A percentile compares a stretch with the other conserved stretches of the same genome.
Conservation (phyloP, 495 filamentous ascomycete genomes). For the Bombardia bombarda region DNA sequence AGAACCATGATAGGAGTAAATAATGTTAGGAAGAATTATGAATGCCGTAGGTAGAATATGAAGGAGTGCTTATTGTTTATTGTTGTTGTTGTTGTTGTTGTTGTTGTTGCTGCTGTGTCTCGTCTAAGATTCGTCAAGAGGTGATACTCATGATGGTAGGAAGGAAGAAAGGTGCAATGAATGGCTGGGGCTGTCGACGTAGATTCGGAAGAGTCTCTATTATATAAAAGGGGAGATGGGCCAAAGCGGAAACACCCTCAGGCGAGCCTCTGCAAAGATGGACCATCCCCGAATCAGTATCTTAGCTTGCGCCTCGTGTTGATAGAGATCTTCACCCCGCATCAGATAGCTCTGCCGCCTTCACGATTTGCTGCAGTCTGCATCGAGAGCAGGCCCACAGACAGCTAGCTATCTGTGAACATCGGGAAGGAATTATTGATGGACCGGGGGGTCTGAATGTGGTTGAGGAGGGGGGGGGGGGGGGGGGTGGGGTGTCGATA, state of each 20-base stretch:
- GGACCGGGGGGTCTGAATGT: no score
- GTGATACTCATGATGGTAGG: neutral
- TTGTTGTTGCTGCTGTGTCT: no score
- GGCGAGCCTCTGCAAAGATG: neutral
- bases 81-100: no score
- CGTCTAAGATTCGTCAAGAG: no score
- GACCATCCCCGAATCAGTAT: neutral
- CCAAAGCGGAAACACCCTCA: no score
- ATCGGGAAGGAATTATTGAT: no score
- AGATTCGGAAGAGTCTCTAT: conserved; percentile 1
- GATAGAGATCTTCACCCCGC: conserved; percentile 14
- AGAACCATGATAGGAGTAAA: neutral
- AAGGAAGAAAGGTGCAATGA: neutral
- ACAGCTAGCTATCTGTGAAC: no score
- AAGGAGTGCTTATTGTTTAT: no score
- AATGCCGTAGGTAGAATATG: neutral
- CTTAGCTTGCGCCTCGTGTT: neutral
- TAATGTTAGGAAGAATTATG: neutral
- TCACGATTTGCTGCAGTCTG: neutral
- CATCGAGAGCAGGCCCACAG: neutral
- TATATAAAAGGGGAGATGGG: conserved; percentile 10
- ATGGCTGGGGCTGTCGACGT: neutral
- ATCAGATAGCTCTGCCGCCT: conserved; percentile 6
- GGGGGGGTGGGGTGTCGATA: no score
- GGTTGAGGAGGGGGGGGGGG: no score